Conservation (phyloP, 352 stramenopile species). For the Thalassiosira hispida region DNA sequence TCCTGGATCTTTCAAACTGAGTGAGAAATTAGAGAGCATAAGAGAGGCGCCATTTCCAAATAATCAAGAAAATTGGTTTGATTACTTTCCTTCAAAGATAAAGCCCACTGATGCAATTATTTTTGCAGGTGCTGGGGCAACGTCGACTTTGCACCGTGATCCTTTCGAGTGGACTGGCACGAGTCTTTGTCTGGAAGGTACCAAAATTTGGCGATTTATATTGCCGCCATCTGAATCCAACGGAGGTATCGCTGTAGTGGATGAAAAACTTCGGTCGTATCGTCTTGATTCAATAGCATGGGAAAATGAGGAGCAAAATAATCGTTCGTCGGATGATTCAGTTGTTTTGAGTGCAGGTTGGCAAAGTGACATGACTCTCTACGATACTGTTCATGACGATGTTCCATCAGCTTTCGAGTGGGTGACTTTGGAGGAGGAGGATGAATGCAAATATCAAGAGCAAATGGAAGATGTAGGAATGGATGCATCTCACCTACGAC, state of each 20-base stretch:
- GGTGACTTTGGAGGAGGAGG: slow-evolving; percentile 34
- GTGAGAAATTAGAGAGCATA: slow-evolving; percentile 22
- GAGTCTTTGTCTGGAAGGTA: slow-evolving; percentile 64
- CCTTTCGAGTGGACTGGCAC: slow-evolving; percentile 77
- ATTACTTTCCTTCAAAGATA: slow-evolving; percentile 52
- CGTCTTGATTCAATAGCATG: slow-evolving; percentile 62
- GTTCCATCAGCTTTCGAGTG: slow-evolving; percentile 45
- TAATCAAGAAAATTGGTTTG: slow-evolving; percentile 60
- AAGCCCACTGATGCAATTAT: slow-evolving; percentile 59
- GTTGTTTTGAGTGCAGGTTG: slow-evolving; percentile 55
- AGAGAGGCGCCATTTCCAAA: slow-evolving; percentile 19
- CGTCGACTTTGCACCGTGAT: slow-evolving; percentile 67
- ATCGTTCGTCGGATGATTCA: not conserved
- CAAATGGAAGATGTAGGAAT: slow-evolving; percentile 24
- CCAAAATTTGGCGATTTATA: slow-evolving; percentile 75
- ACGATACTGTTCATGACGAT: slow-evolving; percentile 28
- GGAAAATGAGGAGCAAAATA: slow-evolving; percentile 28
- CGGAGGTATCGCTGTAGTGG: slow-evolving; percentile 35
- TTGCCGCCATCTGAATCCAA: slow-evolving; percentile 12
- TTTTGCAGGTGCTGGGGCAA: slow-evolving; percentile 55
- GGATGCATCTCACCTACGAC: slow-evolving; percentile 22
- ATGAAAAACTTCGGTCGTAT: slow-evolving; percentile 57
- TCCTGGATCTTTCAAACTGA: slow-evolving; percentile 9
- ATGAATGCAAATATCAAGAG: slow-evolving; percentile 13
- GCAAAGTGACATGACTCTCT: slow-evolving; percentile 66